These are phyloP conservation scores for Candida sphagnicola DNA, from an alignment of 805 yeast species.

Conservation along the genomic window DNA sequence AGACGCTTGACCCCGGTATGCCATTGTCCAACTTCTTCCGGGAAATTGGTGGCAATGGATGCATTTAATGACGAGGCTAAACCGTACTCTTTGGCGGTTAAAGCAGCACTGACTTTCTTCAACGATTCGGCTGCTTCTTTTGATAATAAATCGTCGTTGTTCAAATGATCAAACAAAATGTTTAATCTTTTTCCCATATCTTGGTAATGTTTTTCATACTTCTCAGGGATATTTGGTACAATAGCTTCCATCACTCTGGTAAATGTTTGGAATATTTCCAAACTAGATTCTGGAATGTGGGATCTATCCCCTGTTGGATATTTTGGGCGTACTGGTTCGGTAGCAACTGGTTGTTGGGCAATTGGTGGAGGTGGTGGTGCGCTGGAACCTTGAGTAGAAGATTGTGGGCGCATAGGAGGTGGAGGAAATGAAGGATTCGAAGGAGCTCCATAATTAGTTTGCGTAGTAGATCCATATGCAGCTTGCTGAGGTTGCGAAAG, in stretches of 20 bases:
- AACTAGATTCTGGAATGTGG: conserved; percentile 57
- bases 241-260: conserved; percentile 53
- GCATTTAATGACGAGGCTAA: conserved; percentile 55
- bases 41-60: conserved; percentile 59
- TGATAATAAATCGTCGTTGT: conserved; percentile 63
- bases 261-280: conserved; percentile 58
- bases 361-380: conserved; percentile 20
- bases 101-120: conserved; percentile 43
- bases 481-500: conserved; percentile 8
- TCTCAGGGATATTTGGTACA: conserved; percentile 71
- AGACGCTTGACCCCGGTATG: conserved; percentile 86
- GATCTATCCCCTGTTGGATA: conserved; percentile 65
- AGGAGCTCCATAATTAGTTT: conserved; percentile 6
- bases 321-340: conserved; percentile 17
- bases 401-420: conserved; percentile 19
- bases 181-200: conserved; percentile 83
- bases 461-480: neutral
- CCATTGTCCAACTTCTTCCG: conserved; percentile 87
- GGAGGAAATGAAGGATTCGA: conserved; percentile 14
- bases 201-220: conserved; percentile 62
- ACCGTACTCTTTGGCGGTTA: conserved; percentile 52
- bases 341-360: conserved; percentile 16
- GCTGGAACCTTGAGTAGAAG: conserved; percentile 11
- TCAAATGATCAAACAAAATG: conserved; percentile 72
- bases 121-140: conserved; percentile 53